phyloP scores from a whole-genome alignment of 2,329 filamentous ascomycete species.

The Epichloe sylvatica region DNA sequence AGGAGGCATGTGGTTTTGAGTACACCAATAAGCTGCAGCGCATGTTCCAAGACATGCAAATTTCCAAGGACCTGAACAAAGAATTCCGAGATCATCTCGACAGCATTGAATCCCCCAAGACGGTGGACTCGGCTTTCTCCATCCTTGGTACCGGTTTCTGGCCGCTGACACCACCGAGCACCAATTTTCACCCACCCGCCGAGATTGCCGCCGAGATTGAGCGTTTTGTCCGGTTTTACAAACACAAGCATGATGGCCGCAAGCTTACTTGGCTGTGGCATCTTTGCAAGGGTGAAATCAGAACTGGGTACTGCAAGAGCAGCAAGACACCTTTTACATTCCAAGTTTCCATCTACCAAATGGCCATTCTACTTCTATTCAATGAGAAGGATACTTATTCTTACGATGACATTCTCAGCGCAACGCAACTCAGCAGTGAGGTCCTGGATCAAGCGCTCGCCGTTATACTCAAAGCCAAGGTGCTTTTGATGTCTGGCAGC shows the following conservation, averaged over 20 bases:
- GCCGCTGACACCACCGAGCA: constrained; percentile 77
- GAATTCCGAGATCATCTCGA: constrained; percentile 70
- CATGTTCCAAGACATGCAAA: constrained; percentile 99
- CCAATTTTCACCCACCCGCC: constrained; percentile 73
- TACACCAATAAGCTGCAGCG: constrained; percentile 99
- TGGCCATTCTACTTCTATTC: constrained; percentile 89
- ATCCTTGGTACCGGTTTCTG: constrained; percentile 95
- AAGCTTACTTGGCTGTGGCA: constrained; percentile 99
- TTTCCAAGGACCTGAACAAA: constrained; percentile 89
- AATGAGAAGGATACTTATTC: constrained; percentile 77
- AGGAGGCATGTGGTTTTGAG: constrained; percentile 96
- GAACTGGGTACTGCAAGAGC: constrained; percentile 80
- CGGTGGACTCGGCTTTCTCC: constrained; percentile 74
- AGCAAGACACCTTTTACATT: constrained; percentile 90
- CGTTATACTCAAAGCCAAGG: constrained; percentile 86
- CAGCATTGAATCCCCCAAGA: constrained; percentile 41
- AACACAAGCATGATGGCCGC: constrained; percentile 88
- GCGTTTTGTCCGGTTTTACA: constrained; percentile 82
- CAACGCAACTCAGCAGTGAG: constrained; percentile 67
- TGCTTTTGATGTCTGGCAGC: constrained; percentile 58
- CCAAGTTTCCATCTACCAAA: constrained; percentile 94
- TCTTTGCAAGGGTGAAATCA: constrained; percentile 91
- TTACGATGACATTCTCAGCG: constrained; percentile 76
- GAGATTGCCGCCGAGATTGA: constrained; percentile 81
- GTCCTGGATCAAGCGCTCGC: constrained; percentile 74